Evolutionary conservation across 192 early-diverging fungal species (phyloP), one percentile per base, ranked within the genome.

Genomic region (Umbelopsis sp.): DNA sequence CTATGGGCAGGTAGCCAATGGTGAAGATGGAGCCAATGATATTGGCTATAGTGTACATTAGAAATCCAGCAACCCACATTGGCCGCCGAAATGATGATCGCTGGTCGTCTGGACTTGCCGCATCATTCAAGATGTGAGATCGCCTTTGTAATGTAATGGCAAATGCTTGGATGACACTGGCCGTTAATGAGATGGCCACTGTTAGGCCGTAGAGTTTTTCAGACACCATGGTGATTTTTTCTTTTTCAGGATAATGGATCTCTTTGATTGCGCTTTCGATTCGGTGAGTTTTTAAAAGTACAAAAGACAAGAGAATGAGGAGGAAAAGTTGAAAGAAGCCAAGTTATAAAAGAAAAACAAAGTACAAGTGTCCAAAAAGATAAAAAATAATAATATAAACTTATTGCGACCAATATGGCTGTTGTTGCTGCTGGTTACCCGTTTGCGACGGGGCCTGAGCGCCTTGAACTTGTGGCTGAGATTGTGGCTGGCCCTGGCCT

Each of bases 1-100:
- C 85, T 8, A 93, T 89, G 1, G 92, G 92, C 11, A 93, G 82
- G 52, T 91, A 88, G 49, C 89, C 91, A 64, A 93, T 88, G 1
- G 92, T 85, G 30, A 91, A 86, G 9, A 86, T 81, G 1, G 91
- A 89, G 20, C 89, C 91, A 35, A 87, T 86, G 0, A 90, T 83
- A 22, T 89, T 91, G 51, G 88, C 87, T 45, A 90, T 69, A 58
- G 91, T 85, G 55, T 92, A 92, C n/a, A 88, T 84, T 16, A 82
- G 81, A 68, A 93, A 85, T 8, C 92, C 92, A 4, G 81, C 49
- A 58, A 90, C 81, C 92, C 92, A 93, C 35, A 91, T 79, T 1
- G 85, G 88, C 13, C 79, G 74, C 18, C 77, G 71, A 75, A 84
- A 87, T 8, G 81, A 74, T 20, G 76, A 74, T 46, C 80, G 72